phyloP scores from a whole-genome alignment of 2,329 filamentous ascomycete genomes.

The Fusarium abutilonis region DNA sequence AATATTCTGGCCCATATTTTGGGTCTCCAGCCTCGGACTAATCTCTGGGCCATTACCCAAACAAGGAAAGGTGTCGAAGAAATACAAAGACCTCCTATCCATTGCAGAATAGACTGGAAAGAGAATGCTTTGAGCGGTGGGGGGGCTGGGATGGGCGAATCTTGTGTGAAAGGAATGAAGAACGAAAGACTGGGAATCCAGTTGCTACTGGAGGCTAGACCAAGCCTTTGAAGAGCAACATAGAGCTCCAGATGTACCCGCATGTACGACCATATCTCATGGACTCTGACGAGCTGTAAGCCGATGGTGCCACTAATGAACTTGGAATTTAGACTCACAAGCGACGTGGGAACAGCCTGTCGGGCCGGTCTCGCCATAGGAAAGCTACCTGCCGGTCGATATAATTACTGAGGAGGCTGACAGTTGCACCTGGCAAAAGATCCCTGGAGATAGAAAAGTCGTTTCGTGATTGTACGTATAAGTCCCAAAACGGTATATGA shows the following conservation, averaged over 20 bases:
- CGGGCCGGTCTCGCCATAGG: conserved; percentile 42
- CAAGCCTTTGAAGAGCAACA: conserved; percentile 62
- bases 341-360: conserved; percentile 39
- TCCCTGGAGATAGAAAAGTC: conserved; percentile 47
- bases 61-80: conserved; percentile 59
- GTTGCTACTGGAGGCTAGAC: conserved; percentile 55
- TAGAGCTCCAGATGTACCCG: conserved; percentile 63
- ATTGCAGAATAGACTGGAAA: conserved; percentile 53
- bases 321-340: conserved; percentile 40
- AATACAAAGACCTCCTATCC: conserved; percentile 55
- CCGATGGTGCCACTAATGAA: not conserved
- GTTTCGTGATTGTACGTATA: conserved; percentile 47
- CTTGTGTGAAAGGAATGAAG: conserved; percentile 64
- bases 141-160: conserved; percentile 61
- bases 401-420: conserved; percentile 45
- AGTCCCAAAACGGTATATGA: conserved; percentile 58
- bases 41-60: conserved; percentile 56
- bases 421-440: conserved; percentile 49
- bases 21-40: conserved; percentile 51
- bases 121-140: conserved; percentile 54
- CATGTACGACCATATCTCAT: conserved; percentile 55
- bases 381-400: conserved; percentile 43
- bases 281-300: conserved; percentile 42
- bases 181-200: conserved; percentile 59
- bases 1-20: conserved; percentile 54